phyloP scores from a whole-genome alignment of 23 red algal species.

The Cyanidiococcus yangmingshanensis region DNA sequence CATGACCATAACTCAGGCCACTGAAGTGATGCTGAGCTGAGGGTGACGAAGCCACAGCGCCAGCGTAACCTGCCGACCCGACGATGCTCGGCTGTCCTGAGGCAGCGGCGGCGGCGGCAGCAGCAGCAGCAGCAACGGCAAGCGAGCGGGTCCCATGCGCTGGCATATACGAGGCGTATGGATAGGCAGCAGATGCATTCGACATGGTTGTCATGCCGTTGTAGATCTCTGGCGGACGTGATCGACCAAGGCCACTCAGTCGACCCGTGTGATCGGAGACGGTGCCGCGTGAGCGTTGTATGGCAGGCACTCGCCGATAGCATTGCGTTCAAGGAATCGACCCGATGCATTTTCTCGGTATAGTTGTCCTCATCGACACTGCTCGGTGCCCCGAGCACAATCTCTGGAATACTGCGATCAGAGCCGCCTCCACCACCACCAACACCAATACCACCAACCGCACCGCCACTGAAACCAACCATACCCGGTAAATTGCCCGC shows the following conservation, averaged over 20 bases:
- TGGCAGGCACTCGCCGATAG: not conserved
- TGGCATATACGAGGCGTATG: not conserved
- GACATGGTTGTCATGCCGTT: too few relatives aligned
- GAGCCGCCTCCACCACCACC: not conserved
- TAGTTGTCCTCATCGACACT: constrained; percentile 2
- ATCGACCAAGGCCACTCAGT: too few relatives aligned
- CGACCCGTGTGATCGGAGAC: not conserved
- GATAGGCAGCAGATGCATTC: too few relatives aligned
- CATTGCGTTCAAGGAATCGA: constrained; percentile 3
- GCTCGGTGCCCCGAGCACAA: not conserved
- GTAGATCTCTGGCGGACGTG: too few relatives aligned
- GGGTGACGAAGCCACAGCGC: too few relatives aligned
- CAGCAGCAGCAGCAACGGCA: not conserved
- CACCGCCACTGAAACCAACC: not conserved
- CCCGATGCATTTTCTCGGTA: not conserved
- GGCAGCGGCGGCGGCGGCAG: too few relatives aligned
- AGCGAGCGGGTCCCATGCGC: not conserved
- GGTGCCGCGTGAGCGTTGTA: not conserved
- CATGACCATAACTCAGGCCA: too few relatives aligned
- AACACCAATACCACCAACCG: not conserved
- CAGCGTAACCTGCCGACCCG: too few relatives aligned
- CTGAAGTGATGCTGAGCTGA: too few relatives aligned
- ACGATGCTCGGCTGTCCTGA: too few relatives aligned
- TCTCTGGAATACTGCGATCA: constrained; percentile 6
- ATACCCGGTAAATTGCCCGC: not conserved